These are phyloP conservation scores for Alnus rubra DNA, from an alignment of 306 rosid species.

Conservation along the genomic window DNA sequence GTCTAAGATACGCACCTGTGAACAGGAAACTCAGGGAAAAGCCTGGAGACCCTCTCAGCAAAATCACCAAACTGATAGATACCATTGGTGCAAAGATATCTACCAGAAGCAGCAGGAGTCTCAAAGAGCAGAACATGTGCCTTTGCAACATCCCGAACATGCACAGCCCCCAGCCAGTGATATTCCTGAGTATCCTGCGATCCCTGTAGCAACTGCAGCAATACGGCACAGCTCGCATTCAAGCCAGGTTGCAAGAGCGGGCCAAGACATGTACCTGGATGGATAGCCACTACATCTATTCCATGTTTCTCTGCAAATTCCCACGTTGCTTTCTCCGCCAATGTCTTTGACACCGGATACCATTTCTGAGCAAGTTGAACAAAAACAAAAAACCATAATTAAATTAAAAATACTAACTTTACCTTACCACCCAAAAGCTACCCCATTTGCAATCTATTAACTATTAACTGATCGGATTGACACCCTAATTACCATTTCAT, in stretches of 20 bases:
- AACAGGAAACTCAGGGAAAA: conserved; percentile 66
- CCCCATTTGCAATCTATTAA: too few species aligned
- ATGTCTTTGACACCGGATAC: conserved; percentile 89
- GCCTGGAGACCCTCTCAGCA: conserved; percentile 51
- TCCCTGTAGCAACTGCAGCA: conserved; percentile 65
- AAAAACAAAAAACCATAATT: not conserved
- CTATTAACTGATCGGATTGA: too few species aligned
- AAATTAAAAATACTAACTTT: not conserved
- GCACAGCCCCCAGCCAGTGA: conserved; percentile 90
- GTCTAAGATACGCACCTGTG: conserved; percentile 58
- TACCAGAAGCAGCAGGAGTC: conserved; percentile 64
- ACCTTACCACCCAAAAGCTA: too few species aligned
- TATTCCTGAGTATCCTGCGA: conserved; percentile 70
- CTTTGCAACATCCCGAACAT: conserved; percentile 71
- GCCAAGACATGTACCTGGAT: conserved; percentile 73
- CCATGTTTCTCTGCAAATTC: conserved; percentile 45
- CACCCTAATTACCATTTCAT: too few species aligned
- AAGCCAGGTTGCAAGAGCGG: conserved; percentile 57
- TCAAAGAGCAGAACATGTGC: conserved; percentile 61
- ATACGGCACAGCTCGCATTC: conserved; percentile 81
- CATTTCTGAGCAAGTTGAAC: conserved; percentile 38
- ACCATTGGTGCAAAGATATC: conserved; percentile 85
- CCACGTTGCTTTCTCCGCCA: conserved; percentile 88
- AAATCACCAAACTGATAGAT: conserved; percentile 63
- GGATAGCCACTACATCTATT: conserved; percentile 62